Evolutionary conservation across 2,329 filamentous ascomycete genomes (phyloP).

Genomic region (Sporothrix sp.): DNA sequence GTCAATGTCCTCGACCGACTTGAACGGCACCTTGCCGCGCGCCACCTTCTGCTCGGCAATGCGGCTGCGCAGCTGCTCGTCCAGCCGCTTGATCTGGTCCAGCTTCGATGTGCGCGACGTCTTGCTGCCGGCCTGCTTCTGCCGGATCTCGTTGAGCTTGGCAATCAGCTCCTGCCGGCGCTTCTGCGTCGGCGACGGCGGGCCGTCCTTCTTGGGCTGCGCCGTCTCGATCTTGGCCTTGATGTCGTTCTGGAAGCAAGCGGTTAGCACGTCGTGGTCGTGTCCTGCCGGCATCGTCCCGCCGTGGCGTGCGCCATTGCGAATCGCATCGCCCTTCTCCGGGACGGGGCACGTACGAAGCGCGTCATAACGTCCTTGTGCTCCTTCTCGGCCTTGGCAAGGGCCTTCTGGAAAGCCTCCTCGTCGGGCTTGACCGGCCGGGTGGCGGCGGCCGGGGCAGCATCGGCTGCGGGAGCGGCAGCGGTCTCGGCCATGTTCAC

Average conservation of each 20-base stretch:
- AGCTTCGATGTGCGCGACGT: conserved; percentile 64
- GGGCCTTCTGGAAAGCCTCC: conserved; percentile 66
- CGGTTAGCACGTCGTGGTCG: neutral
- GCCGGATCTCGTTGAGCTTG: conserved; percentile 73
- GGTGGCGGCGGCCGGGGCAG: conserved; percentile 35
- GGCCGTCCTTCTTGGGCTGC: conserved; percentile 59
- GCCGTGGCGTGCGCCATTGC: neutral
- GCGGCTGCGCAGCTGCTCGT: conserved; percentile 77
- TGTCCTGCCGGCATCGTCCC: neutral
- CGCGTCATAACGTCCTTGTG: conserved; percentile 64
- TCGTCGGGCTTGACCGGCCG: conserved; percentile 85
- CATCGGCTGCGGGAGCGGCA: conserved; percentile 21
- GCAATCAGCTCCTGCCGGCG: conserved; percentile 76
- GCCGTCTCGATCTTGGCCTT: conserved; percentile 82
- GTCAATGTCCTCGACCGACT: conserved; percentile 81
- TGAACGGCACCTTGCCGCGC: conserved; percentile 72
- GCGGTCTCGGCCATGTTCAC: conserved; percentile 38
- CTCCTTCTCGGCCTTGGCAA: conserved; percentile 78
- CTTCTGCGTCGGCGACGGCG: conserved; percentile 70
- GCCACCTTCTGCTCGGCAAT: conserved; percentile 81
- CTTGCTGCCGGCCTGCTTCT: conserved; percentile 84
- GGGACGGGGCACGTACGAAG: conserved; percentile 31
- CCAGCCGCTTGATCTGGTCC: conserved; percentile 86
- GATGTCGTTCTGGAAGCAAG: conserved; percentile 57
- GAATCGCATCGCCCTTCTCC: no score